These are phyloP conservation scores for Aspergillus nanangensis DNA, from an alignment of 495 filamentous ascomycete species.

Conservation along the genomic window DNA sequence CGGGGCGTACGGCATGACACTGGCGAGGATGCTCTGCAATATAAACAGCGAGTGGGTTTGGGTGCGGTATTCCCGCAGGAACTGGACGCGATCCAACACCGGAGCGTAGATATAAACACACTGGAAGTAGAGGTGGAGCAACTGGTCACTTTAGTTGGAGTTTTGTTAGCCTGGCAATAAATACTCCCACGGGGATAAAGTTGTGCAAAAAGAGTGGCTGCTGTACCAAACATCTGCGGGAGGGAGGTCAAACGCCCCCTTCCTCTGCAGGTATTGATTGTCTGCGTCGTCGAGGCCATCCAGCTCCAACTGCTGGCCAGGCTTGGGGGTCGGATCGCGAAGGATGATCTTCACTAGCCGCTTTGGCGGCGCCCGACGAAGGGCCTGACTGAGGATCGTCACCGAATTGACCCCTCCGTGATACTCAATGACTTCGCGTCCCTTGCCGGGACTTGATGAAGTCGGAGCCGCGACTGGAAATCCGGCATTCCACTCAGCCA, in stretches of 20 bases:
- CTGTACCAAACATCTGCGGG: neutral
- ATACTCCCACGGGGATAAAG: neutral
- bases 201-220: neutral
- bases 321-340: no score
- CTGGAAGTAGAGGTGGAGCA: neutral
- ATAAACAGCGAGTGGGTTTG: neutral
- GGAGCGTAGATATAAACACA: neutral
- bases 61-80: conserved; percentile 1
- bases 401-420: conserved; percentile 1
- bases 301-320: no score
- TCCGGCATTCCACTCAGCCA: no score
- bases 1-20: neutral
- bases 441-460: neutral
- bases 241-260: neutral
- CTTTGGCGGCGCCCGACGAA: neutral
- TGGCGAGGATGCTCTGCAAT: neutral
- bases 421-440: neutral
- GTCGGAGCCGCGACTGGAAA: no score
- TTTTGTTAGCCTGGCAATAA: no score
- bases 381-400: neutral
- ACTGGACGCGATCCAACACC: neutral
- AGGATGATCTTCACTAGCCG: no score
- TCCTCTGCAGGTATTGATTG: neutral
- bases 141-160: neutral
- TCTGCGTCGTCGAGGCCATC: neutral